Evolutionary conservation across 2,329 filamentous ascomycete genomes (phyloP).

Genomic region (Calcarisporium arbuscula): DNA sequence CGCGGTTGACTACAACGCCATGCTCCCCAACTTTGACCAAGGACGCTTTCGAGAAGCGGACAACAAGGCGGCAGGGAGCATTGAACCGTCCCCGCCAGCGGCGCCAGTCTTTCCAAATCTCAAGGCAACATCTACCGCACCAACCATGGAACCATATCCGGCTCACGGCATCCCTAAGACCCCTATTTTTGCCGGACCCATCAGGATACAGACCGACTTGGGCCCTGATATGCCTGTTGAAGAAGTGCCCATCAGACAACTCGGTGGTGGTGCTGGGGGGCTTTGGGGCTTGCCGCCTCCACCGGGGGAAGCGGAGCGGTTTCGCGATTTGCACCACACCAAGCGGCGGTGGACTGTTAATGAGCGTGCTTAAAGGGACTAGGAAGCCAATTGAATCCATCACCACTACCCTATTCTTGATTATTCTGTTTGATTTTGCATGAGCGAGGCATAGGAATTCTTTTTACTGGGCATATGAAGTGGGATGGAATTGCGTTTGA

Average conservation of each 20-base stretch:
- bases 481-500: too few relatives aligned
- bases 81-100: not conserved
- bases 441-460: too few relatives aligned
- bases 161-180: slow-evolving; percentile 11
- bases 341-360: slow-evolving; percentile 53
- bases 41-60: slow-evolving; percentile 21
- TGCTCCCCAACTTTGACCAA: slow-evolving; percentile 47
- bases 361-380: slow-evolving; percentile 37
- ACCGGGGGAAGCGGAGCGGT: slow-evolving; percentile 37
- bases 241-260: slow-evolving; percentile 26
- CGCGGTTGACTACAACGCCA: slow-evolving; percentile 40
- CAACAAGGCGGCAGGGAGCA: not conserved
- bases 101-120: not conserved
- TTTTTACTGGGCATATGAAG: too few relatives aligned
- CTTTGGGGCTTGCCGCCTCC: slow-evolving; percentile 39
- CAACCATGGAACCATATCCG: not conserved
- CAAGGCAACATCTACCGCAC: not conserved
- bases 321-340: slow-evolving; percentile 37
- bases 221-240: slow-evolving; percentile 23
- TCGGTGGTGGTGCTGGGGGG: slow-evolving; percentile 33
- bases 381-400: too few relatives aligned
- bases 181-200: slow-evolving; percentile 27
- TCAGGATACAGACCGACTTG: slow-evolving; percentile 27
- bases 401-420: not conserved
- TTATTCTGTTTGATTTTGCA: slow-evolving; percentile 1